phyloP scores from a whole-genome alignment of 129 eudicot species.

The Helianthus annuus region HanXRQr2.0-SUNRISE NC_035442.2:163610605-163611104 shows the following conservation, averaged over 20 bases:
- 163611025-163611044: too few relatives aligned
- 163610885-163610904: too few relatives aligned
- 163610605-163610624: neutral
- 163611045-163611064: too few relatives aligned
- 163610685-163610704: neutral
- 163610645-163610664: neutral
- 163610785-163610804: neutral
- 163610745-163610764: neutral
- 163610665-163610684: neutral
- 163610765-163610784: neutral
- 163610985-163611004: too few relatives aligned
- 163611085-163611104: too few relatives aligned
- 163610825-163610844: neutral
- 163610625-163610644: neutral
- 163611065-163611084: too few relatives aligned
- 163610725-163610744: neutral
- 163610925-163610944: too few relatives aligned
- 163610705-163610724: neutral
- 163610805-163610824: neutral
- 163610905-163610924: too few relatives aligned
- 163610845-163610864: neutral
- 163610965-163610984: too few relatives aligned
- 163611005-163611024: too few relatives aligned
- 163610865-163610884: too few relatives aligned
- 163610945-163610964: too few relatives aligned